Percentiles rank a stretch among this genome's conserved stretches.
These are phyloP conservation scores for Lobosporangium transversale DNA, from an alignment of 192 early-diverging fungal species.

Conservation along the genomic window DNA sequence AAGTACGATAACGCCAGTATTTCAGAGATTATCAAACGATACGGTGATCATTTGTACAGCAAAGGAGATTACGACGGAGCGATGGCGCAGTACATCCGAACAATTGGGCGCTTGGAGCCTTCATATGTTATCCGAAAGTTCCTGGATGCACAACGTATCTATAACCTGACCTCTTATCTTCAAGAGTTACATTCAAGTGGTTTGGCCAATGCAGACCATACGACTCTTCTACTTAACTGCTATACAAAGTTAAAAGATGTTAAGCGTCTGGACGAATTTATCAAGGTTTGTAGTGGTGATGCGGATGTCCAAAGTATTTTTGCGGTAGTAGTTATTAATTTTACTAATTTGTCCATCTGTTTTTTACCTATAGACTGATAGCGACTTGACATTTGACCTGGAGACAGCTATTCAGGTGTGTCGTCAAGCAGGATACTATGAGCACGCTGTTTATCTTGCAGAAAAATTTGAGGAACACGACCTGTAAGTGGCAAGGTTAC, in stretches of 20 bases:
- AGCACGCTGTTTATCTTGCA: constrained; percentile 93
- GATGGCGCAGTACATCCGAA: constrained; percentile 92
- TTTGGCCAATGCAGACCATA: constrained; percentile 94
- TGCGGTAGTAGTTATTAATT: no score
- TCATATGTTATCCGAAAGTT: constrained; percentile 98
- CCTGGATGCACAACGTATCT: constrained; percentile 92
- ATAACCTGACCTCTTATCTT: constrained; percentile 88
- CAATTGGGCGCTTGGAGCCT: constrained; percentile 93
- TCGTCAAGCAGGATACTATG: constrained; percentile 87
- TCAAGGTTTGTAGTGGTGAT: constrained; percentile 67
- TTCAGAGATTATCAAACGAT: constrained; percentile 92
- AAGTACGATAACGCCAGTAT: constrained; percentile 85
- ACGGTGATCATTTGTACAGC: constrained; percentile 94
- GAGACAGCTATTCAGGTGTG: constrained; percentile 96
- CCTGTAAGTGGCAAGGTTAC: constrained; percentile 54
- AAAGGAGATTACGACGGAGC: constrained; percentile 90
- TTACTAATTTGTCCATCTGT: neutral
- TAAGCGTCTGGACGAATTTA: constrained; percentile 85
- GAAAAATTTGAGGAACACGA: constrained; percentile 84
- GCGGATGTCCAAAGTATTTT: no score
- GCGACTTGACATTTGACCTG: constrained; percentile 88
- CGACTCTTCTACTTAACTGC: constrained; percentile 95
- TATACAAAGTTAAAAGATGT: constrained; percentile 96
- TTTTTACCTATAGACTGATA: constrained; percentile 62
- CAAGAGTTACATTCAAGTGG: constrained; percentile 88